Evolutionary conservation across 78 protist species (phyloP).

Genomic region (Dictyostelium firmibasis): DNA sequence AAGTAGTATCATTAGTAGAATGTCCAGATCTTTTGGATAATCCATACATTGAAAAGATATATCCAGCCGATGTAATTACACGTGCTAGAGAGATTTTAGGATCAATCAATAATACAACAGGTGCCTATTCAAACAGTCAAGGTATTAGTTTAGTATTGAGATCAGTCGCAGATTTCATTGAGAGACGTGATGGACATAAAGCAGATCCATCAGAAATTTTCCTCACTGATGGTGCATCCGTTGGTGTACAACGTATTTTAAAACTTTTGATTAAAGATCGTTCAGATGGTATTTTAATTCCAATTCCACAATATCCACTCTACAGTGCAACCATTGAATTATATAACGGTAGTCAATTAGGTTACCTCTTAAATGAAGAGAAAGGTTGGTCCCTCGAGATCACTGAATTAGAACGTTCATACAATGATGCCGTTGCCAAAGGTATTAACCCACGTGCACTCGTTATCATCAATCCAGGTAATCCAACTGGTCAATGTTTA

Average conservation of each 20-base stretch:
- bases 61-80: conserved; percentile 89
- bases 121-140: conserved; percentile 96
- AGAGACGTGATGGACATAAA: conserved; percentile 87
- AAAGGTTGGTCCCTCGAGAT: conserved; percentile 85
- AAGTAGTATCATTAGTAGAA: conserved; percentile 89
- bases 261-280: conserved; percentile 73
- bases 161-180: conserved; percentile 94
- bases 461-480: conserved; percentile 99
- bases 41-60: conserved; percentile 39
- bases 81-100: conserved; percentile 74
- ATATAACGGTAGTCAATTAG: conserved; percentile 88
- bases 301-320: conserved; percentile 99
- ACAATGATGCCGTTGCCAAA: conserved; percentile 51
- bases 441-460: conserved; percentile 92
- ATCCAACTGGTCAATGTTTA: conserved; percentile 98
- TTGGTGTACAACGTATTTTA: conserved; percentile 85
- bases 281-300: conserved; percentile 93
- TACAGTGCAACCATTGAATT: conserved; percentile 97
- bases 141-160: conserved; percentile 90
- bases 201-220: conserved; percentile 89
- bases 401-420: conserved; percentile 55
- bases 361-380: conserved; percentile 95
- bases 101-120: conserved; percentile 66
- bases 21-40: conserved; percentile 71
- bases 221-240: conserved; percentile 98